A percentile compares a stretch with the other conserved stretches of the same genome.
phyloP scores from a whole-genome alignment of 139 green algal species.

The Protoeuglena noctilucae region DNA sequence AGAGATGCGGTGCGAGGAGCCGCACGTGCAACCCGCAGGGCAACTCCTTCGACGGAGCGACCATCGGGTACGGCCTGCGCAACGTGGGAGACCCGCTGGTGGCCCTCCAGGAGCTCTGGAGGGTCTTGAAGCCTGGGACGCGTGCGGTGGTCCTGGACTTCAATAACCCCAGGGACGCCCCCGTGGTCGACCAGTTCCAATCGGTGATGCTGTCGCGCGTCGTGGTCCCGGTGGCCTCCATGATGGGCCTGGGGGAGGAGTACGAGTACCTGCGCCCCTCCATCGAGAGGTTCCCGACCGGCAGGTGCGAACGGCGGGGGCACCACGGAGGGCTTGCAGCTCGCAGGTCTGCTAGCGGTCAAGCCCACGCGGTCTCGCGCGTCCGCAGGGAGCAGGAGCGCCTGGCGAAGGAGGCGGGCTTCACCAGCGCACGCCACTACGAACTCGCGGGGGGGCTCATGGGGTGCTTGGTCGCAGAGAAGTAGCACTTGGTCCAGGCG shows the following conservation, averaged over 20 bases:
- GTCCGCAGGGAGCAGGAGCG: constrained; percentile 47
- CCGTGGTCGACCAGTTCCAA: constrained; percentile 39
- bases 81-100: constrained; percentile 47
- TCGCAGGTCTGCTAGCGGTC: too few relatives aligned
- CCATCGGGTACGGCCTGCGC: constrained; percentile 90
- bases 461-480: constrained; percentile 47
- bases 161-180: constrained; percentile 61
- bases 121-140: constrained; percentile 61
- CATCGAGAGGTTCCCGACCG: constrained; percentile 73
- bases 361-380: too few relatives aligned
- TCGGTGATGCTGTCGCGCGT: constrained; percentile 51
- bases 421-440: constrained; percentile 53
- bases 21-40: too few relatives aligned
- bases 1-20: too few relatives aligned
- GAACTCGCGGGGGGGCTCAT: constrained; percentile 74
- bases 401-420: constrained; percentile 55
- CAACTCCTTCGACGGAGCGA: constrained; percentile 67
- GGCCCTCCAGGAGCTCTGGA: constrained; percentile 55
- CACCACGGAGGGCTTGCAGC: too few relatives aligned
- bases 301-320: too few relatives aligned
- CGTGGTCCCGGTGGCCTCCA: constrained; percentile 66
- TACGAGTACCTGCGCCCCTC: constrained; percentile 83
- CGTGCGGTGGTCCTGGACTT: constrained; percentile 85
- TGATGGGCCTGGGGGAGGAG: constrained; percentile 56
- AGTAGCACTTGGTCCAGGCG: too few relatives aligned